phyloP scores from a whole-genome alignment of 805 yeast genomes.

The Zygosaccharomyces rouxii region DNA sequence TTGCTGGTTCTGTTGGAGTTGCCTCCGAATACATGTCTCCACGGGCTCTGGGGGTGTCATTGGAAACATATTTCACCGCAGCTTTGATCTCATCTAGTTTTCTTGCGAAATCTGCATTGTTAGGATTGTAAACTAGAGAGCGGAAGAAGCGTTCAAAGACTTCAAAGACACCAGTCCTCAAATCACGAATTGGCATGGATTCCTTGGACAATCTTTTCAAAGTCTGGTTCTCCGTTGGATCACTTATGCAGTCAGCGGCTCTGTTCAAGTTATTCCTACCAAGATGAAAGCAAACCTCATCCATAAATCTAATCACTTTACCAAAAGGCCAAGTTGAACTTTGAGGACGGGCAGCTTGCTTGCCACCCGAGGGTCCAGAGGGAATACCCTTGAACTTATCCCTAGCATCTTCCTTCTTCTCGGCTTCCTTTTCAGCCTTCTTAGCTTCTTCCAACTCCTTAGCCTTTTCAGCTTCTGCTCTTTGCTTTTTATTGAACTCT shows the following conservation, averaged over 20 bases:
- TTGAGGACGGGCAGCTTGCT: neutral
- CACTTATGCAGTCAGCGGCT: slow-evolving; percentile 15
- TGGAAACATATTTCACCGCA: slow-evolving; percentile 7
- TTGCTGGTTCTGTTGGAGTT: slow-evolving; percentile 5
- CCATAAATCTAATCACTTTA: slow-evolving; percentile 21
- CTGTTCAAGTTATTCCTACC: slow-evolving; percentile 15
- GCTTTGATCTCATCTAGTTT: slow-evolving; percentile 11
- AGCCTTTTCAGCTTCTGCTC: slow-evolving; percentile 10
- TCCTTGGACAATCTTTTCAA: slow-evolving; percentile 10
- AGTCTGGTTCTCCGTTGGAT: slow-evolving; percentile 9
- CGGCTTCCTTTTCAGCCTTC: slow-evolving; percentile 5
- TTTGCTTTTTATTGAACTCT: slow-evolving; percentile 20
- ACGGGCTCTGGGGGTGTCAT: slow-evolving; percentile 5
- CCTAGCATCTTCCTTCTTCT: slow-evolving; percentile 3
- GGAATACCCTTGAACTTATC: slow-evolving; percentile 3
- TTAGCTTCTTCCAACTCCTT: slow-evolving; percentile 7
- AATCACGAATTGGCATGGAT: slow-evolving; percentile 12
- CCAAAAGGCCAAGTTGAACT: slow-evolving; percentile 14
- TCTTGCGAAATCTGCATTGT: slow-evolving; percentile 15
- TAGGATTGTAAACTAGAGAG: slow-evolving; percentile 15
- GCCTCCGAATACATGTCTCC: slow-evolving; percentile 16
- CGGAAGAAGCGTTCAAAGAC: slow-evolving; percentile 14
- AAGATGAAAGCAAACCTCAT: slow-evolving; percentile 18
- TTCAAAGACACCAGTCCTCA: slow-evolving; percentile 8
- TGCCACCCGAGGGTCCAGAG: slow-evolving; percentile 6